phyloP scores from a whole-genome alignment of 2,329 filamentous ascomycete species.

The Colletotrichum simmondsii region DNA sequence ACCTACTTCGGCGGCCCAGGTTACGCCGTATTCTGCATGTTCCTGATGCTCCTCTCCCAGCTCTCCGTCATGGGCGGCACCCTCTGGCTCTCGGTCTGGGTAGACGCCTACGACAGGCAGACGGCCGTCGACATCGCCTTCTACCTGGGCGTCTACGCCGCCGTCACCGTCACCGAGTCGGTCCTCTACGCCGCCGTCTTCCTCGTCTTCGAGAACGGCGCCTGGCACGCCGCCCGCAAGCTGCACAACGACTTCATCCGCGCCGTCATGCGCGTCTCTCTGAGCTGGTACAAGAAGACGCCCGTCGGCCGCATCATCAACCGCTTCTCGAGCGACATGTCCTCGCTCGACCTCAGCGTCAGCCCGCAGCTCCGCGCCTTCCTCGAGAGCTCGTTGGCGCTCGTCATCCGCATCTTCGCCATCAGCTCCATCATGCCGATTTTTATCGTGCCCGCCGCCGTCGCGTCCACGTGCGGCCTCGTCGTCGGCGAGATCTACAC shows the following conservation, averaged over 20 bases:
- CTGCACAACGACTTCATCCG: slow-evolving; percentile 64
- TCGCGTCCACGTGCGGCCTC: slow-evolving; percentile 58
- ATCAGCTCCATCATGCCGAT: slow-evolving; percentile 64
- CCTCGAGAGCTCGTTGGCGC: slow-evolving; percentile 53
- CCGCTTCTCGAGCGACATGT: slow-evolving; percentile 67
- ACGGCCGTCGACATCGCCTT: slow-evolving; percentile 57
- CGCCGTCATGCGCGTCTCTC: slow-evolving; percentile 62
- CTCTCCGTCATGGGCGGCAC: slow-evolving; percentile 54
- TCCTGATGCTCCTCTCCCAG: slow-evolving; percentile 53
- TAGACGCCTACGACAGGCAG: slow-evolving; percentile 59
- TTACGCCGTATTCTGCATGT: slow-evolving; percentile 52
- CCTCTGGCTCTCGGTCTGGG: slow-evolving; percentile 64
- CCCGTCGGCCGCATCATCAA: slow-evolving; percentile 65
- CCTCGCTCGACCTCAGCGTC: slow-evolving; percentile 63
- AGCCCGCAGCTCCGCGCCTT: slow-evolving; percentile 55
- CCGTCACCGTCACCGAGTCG: slow-evolving; percentile 55
- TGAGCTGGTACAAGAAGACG: slow-evolving; percentile 67
- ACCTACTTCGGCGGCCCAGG: slow-evolving; percentile 58
- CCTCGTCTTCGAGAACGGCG: slow-evolving; percentile 63
- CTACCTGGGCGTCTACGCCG: slow-evolving; percentile 65
- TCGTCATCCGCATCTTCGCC: slow-evolving; percentile 58
- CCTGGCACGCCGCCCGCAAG: slow-evolving; percentile 64
- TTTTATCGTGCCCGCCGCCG: slow-evolving; percentile 58
- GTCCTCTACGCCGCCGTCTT: slow-evolving; percentile 54
- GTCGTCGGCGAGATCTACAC: slow-evolving; percentile 62